Evolutionary conservation across 306 rosid species (phyloP).

Genomic region (Comarum palustre): DNA sequence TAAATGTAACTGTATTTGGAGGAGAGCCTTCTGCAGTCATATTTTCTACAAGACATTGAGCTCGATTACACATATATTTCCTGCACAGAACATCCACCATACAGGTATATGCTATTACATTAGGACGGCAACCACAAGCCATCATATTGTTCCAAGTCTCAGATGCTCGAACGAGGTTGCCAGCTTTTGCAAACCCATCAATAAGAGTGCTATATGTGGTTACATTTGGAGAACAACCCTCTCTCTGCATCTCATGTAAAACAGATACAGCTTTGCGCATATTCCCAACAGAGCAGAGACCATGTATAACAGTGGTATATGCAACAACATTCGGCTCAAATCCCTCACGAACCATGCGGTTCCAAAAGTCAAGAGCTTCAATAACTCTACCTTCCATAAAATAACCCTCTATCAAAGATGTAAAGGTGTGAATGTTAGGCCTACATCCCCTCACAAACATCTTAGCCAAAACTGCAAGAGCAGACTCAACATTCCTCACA

Average conservation of each 20-base stretch:
- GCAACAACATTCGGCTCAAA: conserved; percentile 57
- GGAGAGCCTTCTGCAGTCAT: conserved; percentile 67
- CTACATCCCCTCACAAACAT: conserved; percentile 73
- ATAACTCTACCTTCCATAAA: conserved; percentile 42
- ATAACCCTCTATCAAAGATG: conserved; percentile 66
- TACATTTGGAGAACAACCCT: conserved; percentile 55
- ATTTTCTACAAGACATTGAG: conserved; percentile 50
- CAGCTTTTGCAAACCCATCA: conserved; percentile 63
- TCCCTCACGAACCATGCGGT: conserved; percentile 48
- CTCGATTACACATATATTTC: conserved; percentile 57
- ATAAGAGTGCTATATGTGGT: conserved; percentile 63
- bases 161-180: conserved; percentile 61
- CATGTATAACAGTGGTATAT: conserved; percentile 55
- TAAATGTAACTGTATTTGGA: conserved; percentile 70
- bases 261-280: conserved; percentile 47
- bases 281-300: conserved; percentile 61
- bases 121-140: conserved; percentile 58
- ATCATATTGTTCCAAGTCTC: conserved; percentile 82
- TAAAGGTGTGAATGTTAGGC: conserved; percentile 69
- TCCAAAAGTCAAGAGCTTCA: conserved; percentile 72
- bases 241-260: conserved; percentile 53
- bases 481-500: conserved; percentile 46
- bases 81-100: conserved; percentile 80
- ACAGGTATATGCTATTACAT: conserved; percentile 70
- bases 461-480: conserved; percentile 59